Conservation (phyloP, 129 eudicot species). For the Centrapalus pauciflorus region DNA sequence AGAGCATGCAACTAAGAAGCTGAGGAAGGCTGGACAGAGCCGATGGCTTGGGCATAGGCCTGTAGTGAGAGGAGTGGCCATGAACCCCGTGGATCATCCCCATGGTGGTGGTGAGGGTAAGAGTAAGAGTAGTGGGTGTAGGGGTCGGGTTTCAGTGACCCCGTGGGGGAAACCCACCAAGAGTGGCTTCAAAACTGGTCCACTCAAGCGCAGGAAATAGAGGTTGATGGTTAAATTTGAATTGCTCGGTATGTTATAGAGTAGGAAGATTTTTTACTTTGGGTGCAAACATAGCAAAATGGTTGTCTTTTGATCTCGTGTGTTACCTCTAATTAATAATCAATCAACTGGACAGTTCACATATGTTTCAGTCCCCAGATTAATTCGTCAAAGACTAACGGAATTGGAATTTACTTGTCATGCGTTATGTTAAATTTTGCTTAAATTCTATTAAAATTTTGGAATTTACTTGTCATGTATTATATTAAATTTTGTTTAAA, state of each 20-base stretch:
- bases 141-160: constrained; percentile 43
- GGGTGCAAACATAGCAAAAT: constrained; percentile 9
- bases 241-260: constrained; percentile 1
- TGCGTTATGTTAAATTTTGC: too few species aligned
- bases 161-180: constrained; percentile 94
- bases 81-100: constrained; percentile 92
- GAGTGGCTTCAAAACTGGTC: constrained; percentile 73
- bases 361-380: not conserved
- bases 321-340: constrained; percentile 3
- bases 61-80: constrained; percentile 74
- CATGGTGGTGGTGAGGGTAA: constrained; percentile 97
- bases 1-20: constrained; percentile 52
- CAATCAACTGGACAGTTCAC: not conserved
- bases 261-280: not conserved
- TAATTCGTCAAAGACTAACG: not conserved
- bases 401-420: too few species aligned
- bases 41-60: constrained; percentile 83
- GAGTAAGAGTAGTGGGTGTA: constrained; percentile 79
- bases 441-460: too few species aligned
- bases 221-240: not conserved
- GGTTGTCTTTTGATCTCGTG: constrained; percentile 11
- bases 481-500: too few species aligned
- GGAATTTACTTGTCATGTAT: too few species aligned
- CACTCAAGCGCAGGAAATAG: constrained; percentile 57
- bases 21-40: constrained; percentile 72